Evolutionary conservation across 148 eudicot species (phyloP), one percentile per base, ranked within the genome.

Genomic region (Salicornia ramosissima): DNA sequence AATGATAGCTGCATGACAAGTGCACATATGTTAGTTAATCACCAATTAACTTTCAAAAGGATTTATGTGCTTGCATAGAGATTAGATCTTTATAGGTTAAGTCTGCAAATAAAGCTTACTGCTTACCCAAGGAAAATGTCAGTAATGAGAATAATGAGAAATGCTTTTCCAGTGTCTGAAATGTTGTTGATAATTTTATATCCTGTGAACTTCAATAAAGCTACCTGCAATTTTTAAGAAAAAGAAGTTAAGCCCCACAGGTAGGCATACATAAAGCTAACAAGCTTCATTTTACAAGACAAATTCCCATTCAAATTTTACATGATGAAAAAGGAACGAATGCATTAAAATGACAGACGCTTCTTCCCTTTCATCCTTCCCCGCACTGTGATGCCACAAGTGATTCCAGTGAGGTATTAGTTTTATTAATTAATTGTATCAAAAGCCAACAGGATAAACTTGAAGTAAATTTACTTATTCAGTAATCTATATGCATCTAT

Each of bases 81-180:
- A 8, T 36, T 36, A 36, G 40, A n/a, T 9, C 11, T 40, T 2
- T 30, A 43, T 26, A 61, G 30, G 42, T 24, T 33, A 57, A 60
- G 72, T 31, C 40, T 2, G 63, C 28, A 13, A n/a, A 3, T 31
- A 22, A 69, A 30, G 21, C 64, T 77, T 94, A 94, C 99, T 97
- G 21, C 64, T 77, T 94, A 94, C 99, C 99, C 99, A 54, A 94
- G 83, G 77, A 89, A 87, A 72, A 94, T 91, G 80, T 94, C 97
- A 21, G 97, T 85, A 59, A 89, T 71, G 61, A 91, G 88, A 47
- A 94, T 91, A 60, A 94, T 89, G 39, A 87, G 81, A 77, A 91
- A 89, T 59, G 99, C 99, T 81, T 94, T 94, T 78, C 99, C 99
- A 6, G 96, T 83, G 83, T 94, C 97, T 68, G 99, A 76, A 64